phyloP scores from a whole-genome alignment of 177 flowering plant species.

The Telopea speciosissima region DNA sequence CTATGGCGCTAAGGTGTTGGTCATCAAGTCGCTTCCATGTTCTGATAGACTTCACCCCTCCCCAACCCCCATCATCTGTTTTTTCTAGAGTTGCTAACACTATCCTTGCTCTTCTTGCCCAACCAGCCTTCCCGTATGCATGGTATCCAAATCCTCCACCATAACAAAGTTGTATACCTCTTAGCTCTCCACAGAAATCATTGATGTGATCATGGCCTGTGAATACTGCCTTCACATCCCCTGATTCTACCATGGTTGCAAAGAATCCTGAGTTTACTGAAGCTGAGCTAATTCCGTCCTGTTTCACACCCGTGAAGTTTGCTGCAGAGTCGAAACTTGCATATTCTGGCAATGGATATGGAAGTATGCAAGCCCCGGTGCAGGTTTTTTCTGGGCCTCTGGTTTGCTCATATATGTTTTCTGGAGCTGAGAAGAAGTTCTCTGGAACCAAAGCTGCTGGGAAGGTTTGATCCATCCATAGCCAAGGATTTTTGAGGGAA shows the following conservation, averaged over 20 bases:
- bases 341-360: constrained; percentile 94
- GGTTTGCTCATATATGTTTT: constrained; percentile 48
- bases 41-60: constrained; percentile 74
- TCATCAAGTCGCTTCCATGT: constrained; percentile 97
- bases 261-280: constrained; percentile 92
- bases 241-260: constrained; percentile 66
- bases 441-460: constrained; percentile 84
- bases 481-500: constrained; percentile 56
- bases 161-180: constrained; percentile 68
- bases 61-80: constrained; percentile 53
- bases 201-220: constrained; percentile 87
- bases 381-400: constrained; percentile 44
- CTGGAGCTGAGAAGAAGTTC: constrained; percentile 60
- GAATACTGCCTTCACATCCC: constrained; percentile 89
- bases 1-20: constrained; percentile 47
- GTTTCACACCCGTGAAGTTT: constrained; percentile 73
- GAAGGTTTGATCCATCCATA: constrained; percentile 96
- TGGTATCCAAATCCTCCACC: constrained; percentile 98
- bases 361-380: constrained; percentile 83
- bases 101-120: constrained; percentile 85
- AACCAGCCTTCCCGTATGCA: constrained; percentile 94
- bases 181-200: constrained; percentile 85
- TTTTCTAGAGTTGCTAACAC: constrained; percentile 68
- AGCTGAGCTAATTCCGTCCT: constrained; percentile 81
- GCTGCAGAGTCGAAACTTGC: constrained; percentile 56